phyloP scores from a whole-genome alignment of 768 basidiomycete species.

The Panellus pusillus region DNA sequence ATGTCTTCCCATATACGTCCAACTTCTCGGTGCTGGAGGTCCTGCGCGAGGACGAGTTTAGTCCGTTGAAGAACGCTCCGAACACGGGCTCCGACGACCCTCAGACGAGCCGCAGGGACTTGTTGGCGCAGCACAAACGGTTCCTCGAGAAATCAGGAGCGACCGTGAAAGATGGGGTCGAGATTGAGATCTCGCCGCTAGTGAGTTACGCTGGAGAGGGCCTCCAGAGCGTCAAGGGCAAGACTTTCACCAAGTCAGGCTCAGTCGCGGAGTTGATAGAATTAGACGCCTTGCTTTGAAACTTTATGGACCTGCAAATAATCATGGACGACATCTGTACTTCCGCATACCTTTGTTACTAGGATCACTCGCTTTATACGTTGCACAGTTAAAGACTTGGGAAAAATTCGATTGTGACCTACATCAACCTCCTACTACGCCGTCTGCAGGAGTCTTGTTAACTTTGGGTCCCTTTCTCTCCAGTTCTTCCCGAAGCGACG shows the following conservation, averaged over 20 bases:
- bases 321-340: constrained; percentile 23
- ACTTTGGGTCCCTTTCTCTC: constrained; percentile 63
- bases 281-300: constrained; percentile 65
- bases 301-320: constrained; percentile 20
- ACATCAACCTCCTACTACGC: constrained; percentile 43
- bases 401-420: constrained; percentile 17
- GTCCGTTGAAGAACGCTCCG: constrained; percentile 96
- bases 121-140: constrained; percentile 82
- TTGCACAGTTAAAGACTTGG: constrained; percentile 8
- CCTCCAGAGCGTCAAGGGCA: constrained; percentile 73
- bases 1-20: constrained; percentile 92
- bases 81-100: constrained; percentile 90
- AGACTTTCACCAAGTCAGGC: constrained; percentile 75
- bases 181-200: constrained; percentile 88
- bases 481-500: constrained; percentile 79
- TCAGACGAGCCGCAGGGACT: constrained; percentile 84
- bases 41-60: constrained; percentile 86
- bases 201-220: constrained; percentile 94
- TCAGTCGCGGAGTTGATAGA: constrained; percentile 64
- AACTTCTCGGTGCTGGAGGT: constrained; percentile 88
- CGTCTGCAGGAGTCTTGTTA: constrained; percentile 44
- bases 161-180: constrained; percentile 64
- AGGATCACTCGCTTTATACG: constrained; percentile 15
- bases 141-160: constrained; percentile 85
- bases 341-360: constrained; percentile 20